phyloP scores from a whole-genome alignment of 306 rosid species.

The Cicer pinnatifidum region DNA sequence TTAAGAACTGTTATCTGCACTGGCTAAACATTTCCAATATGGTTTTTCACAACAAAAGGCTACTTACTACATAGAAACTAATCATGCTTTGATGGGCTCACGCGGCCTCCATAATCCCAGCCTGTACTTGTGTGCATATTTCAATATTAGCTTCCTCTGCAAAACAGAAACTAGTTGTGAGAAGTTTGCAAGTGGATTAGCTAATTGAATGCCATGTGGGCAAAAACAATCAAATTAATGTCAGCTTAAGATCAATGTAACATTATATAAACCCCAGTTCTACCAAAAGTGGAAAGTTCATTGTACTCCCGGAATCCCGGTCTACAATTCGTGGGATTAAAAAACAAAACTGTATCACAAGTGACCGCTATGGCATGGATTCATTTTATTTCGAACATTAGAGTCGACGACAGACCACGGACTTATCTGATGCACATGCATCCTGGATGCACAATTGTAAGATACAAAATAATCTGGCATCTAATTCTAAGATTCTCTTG shows the following conservation, averaged over 20 bases:
- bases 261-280: conserved; percentile 16
- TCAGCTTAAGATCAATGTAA: conserved; percentile 24
- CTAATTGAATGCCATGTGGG: conserved; percentile 8
- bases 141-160: conserved; percentile 89
- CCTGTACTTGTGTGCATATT: conserved; percentile 77
- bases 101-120: conserved; percentile 91
- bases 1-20: conserved; percentile 2
- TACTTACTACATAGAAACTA: conserved; percentile 36
- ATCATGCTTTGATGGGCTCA: conserved; percentile 55
- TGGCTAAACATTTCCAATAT: conserved; percentile 25
- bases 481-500: neutral
- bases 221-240: conserved; percentile 12
- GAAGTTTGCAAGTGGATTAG: conserved; percentile 1
- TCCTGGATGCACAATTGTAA: conserved; percentile 5
- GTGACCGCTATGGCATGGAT: neutral
- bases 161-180: conserved; percentile 47
- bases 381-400: conserved; percentile 7
- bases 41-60: conserved; percentile 20
- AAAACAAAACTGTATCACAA: conserved; percentile 14
- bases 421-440: neutral
- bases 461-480: conserved; percentile 5
- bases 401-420: neutral
- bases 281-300: neutral
- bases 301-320: neutral
- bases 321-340: conserved; percentile 3